A percentile compares a stretch with the other conserved stretches of the same genome.
Evolutionary conservation across 148 eudicot genomes (phyloP).

Genomic region (Arbutus unedo): DNA sequence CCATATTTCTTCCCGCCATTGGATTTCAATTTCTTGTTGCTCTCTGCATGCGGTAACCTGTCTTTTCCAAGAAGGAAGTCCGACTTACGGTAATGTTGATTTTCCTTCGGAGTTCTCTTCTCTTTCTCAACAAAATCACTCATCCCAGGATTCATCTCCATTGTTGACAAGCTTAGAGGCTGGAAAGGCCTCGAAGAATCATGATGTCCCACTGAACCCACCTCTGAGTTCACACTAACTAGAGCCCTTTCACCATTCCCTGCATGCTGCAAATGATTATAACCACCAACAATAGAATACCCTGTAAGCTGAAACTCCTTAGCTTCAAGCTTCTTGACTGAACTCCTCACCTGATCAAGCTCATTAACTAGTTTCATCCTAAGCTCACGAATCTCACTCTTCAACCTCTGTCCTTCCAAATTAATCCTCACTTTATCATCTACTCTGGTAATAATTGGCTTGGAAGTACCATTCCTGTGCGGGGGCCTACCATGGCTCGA

Average conservation of each 20-base stretch:
- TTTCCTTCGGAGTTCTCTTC: constrained; percentile 92
- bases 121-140: constrained; percentile 68
- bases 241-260: constrained; percentile 32
- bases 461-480: constrained; percentile 30
- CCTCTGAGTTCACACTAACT: constrained; percentile 35
- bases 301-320: constrained; percentile 52
- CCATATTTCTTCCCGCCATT: constrained; percentile 38
- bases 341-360: constrained; percentile 72
- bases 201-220: constrained; percentile 40
- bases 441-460: constrained; percentile 42
- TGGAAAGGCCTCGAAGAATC: constrained; percentile 47
- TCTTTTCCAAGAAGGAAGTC: constrained; percentile 82
- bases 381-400: constrained; percentile 48
- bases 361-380: constrained; percentile 61
- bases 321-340: constrained; percentile 55
- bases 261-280: constrained; percentile 33
- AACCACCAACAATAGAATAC: constrained; percentile 11
- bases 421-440: constrained; percentile 63
- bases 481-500: constrained; percentile 20
- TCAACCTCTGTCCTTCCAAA: constrained; percentile 42
- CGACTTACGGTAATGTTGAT: constrained; percentile 62
- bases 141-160: constrained; percentile 40
- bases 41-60: constrained; percentile 64
- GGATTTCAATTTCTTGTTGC: constrained; percentile 53
- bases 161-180: constrained; percentile 52